Evolutionary conservation across 805 yeast genomes (phyloP), one percentile per base, ranked within the genome.

Genomic region (Metschnikowia arizonensis): DNA sequence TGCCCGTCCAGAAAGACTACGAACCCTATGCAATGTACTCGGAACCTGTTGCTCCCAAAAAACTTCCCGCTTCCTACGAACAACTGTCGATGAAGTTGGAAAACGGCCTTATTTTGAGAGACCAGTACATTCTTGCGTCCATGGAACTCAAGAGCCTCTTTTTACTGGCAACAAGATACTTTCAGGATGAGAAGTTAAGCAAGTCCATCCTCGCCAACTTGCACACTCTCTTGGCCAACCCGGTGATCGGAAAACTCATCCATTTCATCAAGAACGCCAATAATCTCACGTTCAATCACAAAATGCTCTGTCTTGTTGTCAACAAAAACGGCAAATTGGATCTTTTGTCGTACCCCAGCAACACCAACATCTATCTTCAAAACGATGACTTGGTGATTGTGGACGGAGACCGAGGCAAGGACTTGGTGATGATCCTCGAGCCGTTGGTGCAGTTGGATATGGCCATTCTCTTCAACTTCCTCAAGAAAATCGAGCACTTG

Each of bases 371-470:
- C 40, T 64, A 64, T 40, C 66, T 85, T 48, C 74, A 72, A 49
- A 71, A 77, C 36, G 72, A 78, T 45, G 93, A 86, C 62, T 71
- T 85, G 57, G 85, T 85, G 8, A 80, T 85, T 15, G 83, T 84
- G 46, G 93, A 86, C 64, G 95, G 93, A 44, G 95, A 86, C 60
- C 72, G 93, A 50, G 95, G 95, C 24, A 83, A 83, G 56, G 95
- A 86, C 62, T 63, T 86, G 50, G 91, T 82, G 8, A 77, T 81
- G 77, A 79, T 85, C 35, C 65, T 85, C 24, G 85, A 83, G 50
- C 88, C 91, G 0, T 62, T 72, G 33, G 74, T 85, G 25, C 76
- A 73, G 35, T 70, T 83, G 45, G 78, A 82, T 48, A 68, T 82
- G 60, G 91, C 91, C 2, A 72, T 85, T 39, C 72, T 86, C 47